Evolutionary conservation across 2,329 filamentous ascomycete genomes (phyloP).

Genomic region (Pseudogymnoascus sp.): DNA sequence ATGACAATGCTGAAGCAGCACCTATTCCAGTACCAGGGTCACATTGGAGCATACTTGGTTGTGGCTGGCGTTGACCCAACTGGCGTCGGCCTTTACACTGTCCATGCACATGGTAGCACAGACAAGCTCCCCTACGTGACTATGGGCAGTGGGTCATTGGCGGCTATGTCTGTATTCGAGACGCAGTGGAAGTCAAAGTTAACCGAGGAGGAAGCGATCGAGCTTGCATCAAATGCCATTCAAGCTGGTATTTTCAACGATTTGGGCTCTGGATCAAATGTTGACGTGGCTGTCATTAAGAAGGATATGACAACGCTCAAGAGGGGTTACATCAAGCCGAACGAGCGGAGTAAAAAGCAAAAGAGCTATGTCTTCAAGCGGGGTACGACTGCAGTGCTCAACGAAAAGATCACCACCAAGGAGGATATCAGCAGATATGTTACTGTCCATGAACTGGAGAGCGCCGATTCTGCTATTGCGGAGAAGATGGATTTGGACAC

Average conservation of each 20-base stretch:
- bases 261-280: conserved; percentile 91
- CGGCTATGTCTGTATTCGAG: conserved; percentile 97
- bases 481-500: conserved; percentile 66
- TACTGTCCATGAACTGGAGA: conserved; percentile 73
- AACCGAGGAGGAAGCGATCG: conserved; percentile 73
- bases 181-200: conserved; percentile 83
- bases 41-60: conserved; percentile 97
- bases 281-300: conserved; percentile 94
- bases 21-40: conserved; percentile 94
- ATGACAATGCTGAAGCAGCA: conserved; percentile 99
- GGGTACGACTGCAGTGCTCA: conserved; percentile 92
- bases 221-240: conserved; percentile 79
- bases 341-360: conserved; percentile 84
- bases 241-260: conserved; percentile 98
- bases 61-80: conserved; percentile 96
- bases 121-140: conserved; percentile 99
- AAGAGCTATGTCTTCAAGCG: conserved; percentile 85
- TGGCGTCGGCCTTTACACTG: conserved; percentile 90
- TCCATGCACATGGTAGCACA: conserved; percentile 95
- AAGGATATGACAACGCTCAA: conserved; percentile 89
- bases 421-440: conserved; percentile 93
- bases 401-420: conserved; percentile 93
- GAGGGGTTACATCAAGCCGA: conserved; percentile 89
- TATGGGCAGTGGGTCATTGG: conserved; percentile 93
- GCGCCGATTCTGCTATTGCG: conserved; percentile 48